phyloP scores from a whole-genome alignment of 139 green algal species.

The Prasinococcaceae sp. region DNA sequence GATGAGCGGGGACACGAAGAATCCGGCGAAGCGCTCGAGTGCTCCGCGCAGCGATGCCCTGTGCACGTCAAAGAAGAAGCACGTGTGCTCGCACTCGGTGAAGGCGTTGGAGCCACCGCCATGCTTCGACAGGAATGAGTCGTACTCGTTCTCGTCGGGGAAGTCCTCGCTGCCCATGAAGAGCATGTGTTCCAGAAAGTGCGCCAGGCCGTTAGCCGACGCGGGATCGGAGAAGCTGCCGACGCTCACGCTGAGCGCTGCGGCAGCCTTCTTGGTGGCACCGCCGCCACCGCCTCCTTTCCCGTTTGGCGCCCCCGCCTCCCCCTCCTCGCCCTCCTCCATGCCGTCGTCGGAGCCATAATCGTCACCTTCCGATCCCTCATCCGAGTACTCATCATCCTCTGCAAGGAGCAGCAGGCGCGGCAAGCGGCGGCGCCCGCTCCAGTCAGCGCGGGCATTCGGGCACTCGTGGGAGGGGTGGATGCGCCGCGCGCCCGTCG shows the following conservation, averaged over 20 bases:
- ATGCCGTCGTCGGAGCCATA: conserved; percentile 29
- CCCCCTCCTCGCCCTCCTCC: conserved; percentile 15
- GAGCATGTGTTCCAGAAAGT: conserved; percentile 88
- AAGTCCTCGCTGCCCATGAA: conserved; percentile 94
- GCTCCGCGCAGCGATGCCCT: conserved; percentile 49
- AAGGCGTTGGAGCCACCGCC: conserved; percentile 79
- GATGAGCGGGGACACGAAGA: conserved; percentile 80
- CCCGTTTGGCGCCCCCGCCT: background rate
- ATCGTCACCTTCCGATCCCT: conserved; percentile 11
- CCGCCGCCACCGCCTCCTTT: background rate
- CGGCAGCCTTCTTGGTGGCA: conserved; percentile 52
- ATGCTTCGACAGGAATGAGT: conserved; percentile 68
- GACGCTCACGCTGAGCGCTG: conserved; percentile 70
- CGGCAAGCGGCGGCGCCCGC: too few species aligned
- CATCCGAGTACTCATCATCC: conserved; percentile 7
- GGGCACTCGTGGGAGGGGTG: too few species aligned
- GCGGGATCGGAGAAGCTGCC: conserved; percentile 75
- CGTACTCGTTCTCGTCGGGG: conserved; percentile 93
- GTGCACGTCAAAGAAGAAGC: conserved; percentile 83
- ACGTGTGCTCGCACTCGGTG: conserved; percentile 81
- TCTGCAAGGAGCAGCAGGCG: too few species aligned
- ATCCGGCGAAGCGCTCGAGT: conserved; percentile 84
- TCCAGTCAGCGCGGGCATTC: too few species aligned
- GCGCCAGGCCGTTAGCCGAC: conserved; percentile 30
- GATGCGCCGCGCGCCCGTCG: too few species aligned